phyloP scores from a whole-genome alignment of 2,329 filamentous ascomycete genomes.

The Aspergillus piperis region DNA sequence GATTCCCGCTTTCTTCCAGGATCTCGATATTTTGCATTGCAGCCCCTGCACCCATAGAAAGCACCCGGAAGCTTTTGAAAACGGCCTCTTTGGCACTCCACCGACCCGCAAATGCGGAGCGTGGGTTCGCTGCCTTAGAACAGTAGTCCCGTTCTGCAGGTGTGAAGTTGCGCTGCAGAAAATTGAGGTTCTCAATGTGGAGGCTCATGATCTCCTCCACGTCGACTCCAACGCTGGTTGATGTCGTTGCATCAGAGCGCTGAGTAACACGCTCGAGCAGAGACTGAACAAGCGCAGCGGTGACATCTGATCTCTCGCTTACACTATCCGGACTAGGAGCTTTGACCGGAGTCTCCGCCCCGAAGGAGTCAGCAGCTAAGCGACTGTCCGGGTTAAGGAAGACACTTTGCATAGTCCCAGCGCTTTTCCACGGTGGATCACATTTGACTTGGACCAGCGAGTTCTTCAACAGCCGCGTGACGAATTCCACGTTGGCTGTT shows the following conservation, averaged over 20 bases:
- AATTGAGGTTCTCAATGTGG: constrained; percentile 90
- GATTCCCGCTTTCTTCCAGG: constrained; percentile 12
- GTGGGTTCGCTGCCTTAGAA: constrained; percentile 71
- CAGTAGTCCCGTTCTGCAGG: constrained; percentile 81
- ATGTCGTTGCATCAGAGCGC: neutral
- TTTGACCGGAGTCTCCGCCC: neutral
- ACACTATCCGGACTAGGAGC: too few relatives aligned
- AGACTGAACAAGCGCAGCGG: constrained; percentile 10
- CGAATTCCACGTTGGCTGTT: constrained; percentile 10
- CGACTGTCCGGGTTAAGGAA: constrained; percentile 20
- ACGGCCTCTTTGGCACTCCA: constrained; percentile 87
- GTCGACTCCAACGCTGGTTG: constrained; percentile 17
- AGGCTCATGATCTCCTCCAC: constrained; percentile 76
- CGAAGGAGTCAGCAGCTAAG: constrained; percentile 3
- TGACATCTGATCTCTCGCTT: neutral
- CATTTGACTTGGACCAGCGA: constrained; percentile 20
- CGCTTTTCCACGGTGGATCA: constrained; percentile 17
- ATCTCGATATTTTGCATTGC: constrained; percentile 23
- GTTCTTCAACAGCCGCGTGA: constrained; percentile 17
- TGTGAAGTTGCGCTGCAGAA: constrained; percentile 94
- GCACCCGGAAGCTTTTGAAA: constrained; percentile 21
- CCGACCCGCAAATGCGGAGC: constrained; percentile 77
- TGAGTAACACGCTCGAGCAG: constrained; percentile 11
- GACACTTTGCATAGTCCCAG: constrained; percentile 14
- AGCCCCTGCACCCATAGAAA: constrained; percentile 13